Evolutionary conservation across 1,139 yeast species (phyloP).

Genomic region (Candida sanyaensis): DNA sequence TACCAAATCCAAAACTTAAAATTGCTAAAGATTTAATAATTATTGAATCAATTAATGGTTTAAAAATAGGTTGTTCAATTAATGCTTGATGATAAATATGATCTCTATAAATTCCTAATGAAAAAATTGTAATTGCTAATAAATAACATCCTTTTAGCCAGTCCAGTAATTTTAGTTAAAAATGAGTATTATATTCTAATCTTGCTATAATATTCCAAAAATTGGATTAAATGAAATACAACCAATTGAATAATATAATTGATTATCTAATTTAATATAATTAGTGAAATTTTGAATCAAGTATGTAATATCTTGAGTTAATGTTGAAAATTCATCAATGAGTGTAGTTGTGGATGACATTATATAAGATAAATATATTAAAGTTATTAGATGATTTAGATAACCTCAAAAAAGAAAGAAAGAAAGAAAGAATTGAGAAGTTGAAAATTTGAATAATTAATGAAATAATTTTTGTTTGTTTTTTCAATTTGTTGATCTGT

Average conservation of each 20-base stretch:
- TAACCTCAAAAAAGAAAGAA: too few relatives aligned
- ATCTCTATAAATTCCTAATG: slow-evolving; percentile 83
- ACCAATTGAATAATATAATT: slow-evolving; percentile 41
- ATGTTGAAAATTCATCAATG: slow-evolving; percentile 10
- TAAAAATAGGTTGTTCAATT: slow-evolving; percentile 53
- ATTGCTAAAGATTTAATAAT: slow-evolving; percentile 37
- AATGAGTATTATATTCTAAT: slow-evolving; percentile 72
- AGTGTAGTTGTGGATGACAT: background rate
- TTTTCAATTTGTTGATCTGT: too few relatives aligned
- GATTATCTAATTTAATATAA: slow-evolving; percentile 24
- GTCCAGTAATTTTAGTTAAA: slow-evolving; percentile 69
- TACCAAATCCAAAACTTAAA: slow-evolving; percentile 61
- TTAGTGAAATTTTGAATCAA: slow-evolving; percentile 21
- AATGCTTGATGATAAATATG: slow-evolving; percentile 67
- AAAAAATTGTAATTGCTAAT: slow-evolving; percentile 79
- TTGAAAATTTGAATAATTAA: too few relatives aligned
- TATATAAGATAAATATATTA: too few relatives aligned
- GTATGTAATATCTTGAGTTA: slow-evolving; percentile 16
- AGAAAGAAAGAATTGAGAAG: too few relatives aligned
- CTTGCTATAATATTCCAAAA: slow-evolving; percentile 94
- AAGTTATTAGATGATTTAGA: too few relatives aligned
- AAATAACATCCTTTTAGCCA: slow-evolving; percentile 76
- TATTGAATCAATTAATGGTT: slow-evolving; percentile 41
- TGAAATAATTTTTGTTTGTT: too few relatives aligned
- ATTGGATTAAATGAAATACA: slow-evolving; percentile 89